Percentiles rank a stretch among this genome's conserved stretches.
Evolutionary conservation across 768 basidiomycete genomes (phyloP).

Genomic region (Mycena filopes): DNA sequence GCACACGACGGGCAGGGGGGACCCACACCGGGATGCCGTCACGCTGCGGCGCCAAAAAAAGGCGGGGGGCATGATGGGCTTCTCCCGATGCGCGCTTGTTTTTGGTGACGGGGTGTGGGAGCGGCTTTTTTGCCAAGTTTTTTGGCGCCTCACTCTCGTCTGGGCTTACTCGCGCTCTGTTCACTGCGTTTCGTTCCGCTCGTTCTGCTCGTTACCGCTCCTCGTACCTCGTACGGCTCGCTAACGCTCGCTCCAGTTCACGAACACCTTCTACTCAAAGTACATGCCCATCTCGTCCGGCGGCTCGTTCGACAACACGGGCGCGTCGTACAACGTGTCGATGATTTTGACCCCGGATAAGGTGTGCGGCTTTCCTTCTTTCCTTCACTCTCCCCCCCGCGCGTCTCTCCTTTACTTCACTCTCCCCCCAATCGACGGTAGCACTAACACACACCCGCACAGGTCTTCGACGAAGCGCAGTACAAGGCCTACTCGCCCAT

Average conservation of each 20-base stretch:
- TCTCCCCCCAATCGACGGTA: not conserved
- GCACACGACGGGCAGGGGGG: too few species aligned
- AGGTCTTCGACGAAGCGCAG: conserved; percentile 62
- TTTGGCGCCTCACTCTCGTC: too few species aligned
- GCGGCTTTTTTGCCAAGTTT: too few species aligned
- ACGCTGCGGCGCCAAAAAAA: too few species aligned
- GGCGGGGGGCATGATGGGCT: too few species aligned
- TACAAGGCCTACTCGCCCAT: conserved; percentile 71
- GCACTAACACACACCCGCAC: conserved; percentile 35
- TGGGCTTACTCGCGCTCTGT: too few species aligned
- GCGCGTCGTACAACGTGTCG: conserved; percentile 64
- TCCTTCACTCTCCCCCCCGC: not conserved
- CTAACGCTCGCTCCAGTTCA: conserved; percentile 61
- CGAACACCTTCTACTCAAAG: conserved; percentile 67
- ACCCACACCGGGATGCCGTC: too few species aligned
- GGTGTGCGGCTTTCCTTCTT: not conserved
- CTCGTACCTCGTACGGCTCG: not conserved
- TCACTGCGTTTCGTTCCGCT: not conserved
- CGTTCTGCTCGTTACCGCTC: not conserved
- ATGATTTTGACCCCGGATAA: conserved; percentile 62
- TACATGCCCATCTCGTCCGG: conserved; percentile 76
- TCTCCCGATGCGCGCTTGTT: too few species aligned
- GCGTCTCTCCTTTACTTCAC: not conserved
- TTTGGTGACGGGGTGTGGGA: too few species aligned
- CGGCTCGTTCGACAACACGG: conserved; percentile 73